phyloP scores from a whole-genome alignment of 805 yeast species.

The Suhomyces xylopsoci region DNA sequence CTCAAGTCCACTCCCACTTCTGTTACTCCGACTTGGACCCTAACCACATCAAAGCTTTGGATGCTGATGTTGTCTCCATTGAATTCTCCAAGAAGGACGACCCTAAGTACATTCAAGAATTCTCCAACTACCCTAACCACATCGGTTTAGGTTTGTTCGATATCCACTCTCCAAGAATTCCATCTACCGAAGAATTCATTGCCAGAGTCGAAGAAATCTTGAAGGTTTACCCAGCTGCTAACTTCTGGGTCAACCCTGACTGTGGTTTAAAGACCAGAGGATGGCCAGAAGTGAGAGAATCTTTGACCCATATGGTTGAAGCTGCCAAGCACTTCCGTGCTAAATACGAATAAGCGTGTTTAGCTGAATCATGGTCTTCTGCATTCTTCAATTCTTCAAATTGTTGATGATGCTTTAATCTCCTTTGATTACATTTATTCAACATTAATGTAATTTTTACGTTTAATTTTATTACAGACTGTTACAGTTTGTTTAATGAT shows the following conservation, averaged over 20 bases:
- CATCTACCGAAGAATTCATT: slow-evolving; percentile 95
- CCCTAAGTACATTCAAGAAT: slow-evolving; percentile 96
- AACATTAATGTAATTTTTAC: slow-evolving; percentile 44
- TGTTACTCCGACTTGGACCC: slow-evolving; percentile 99
- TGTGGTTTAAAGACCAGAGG: slow-evolving; percentile 99
- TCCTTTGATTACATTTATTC: slow-evolving; percentile 42
- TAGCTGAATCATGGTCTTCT: slow-evolving; percentile 8
- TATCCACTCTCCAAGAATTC: slow-evolving; percentile 99
- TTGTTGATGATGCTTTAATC: slow-evolving; percentile 37
- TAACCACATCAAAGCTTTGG: slow-evolving; percentile 98
- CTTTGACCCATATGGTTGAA: slow-evolving; percentile 97
- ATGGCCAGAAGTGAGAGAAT: slow-evolving; percentile 95
- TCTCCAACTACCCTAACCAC: slow-evolving; percentile 98
- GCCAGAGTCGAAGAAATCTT: slow-evolving; percentile 90
- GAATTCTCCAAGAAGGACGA: slow-evolving; percentile 99
- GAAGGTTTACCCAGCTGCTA: slow-evolving; percentile 95
- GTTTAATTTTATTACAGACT: slow-evolving; percentile 13
- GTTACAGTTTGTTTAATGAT: slow-evolving; percentile 6
- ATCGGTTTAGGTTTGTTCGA: slow-evolving; percentile 99
- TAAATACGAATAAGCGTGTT: slow-evolving; percentile 27
- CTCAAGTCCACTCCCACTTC: slow-evolving; percentile 99
- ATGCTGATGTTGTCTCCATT: slow-evolving; percentile 98
- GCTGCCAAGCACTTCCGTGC: slow-evolving; percentile 91
- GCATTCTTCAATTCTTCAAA: slow-evolving; percentile 40
- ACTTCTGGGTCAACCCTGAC: slow-evolving; percentile 99